Conservation (phyloP, 2,329 filamentous ascomycete genomes). For the Fusarium tjaetaba region DNA sequence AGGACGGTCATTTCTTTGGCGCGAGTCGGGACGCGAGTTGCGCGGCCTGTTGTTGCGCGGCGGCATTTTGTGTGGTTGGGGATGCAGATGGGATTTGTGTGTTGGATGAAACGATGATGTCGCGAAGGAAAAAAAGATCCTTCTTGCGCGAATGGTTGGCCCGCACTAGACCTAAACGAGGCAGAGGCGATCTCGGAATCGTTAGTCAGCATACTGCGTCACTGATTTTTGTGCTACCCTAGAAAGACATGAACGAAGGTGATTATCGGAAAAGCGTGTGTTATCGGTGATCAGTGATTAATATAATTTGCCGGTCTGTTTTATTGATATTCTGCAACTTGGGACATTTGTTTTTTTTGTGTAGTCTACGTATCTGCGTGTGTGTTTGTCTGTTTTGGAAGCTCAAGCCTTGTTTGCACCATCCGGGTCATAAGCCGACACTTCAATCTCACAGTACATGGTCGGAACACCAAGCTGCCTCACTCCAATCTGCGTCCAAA, state of each 20-base stretch:
- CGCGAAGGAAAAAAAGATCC: constrained; percentile 33
- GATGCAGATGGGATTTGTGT: background rate
- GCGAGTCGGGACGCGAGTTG: constrained; percentile 19
- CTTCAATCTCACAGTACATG: constrained; percentile 68
- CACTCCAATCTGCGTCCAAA: constrained; percentile 64
- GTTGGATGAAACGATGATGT: constrained; percentile 22
- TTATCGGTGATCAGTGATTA: background rate
- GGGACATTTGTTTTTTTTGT: accelerated
- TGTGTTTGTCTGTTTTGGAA: background rate
- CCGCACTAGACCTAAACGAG: constrained; percentile 8
- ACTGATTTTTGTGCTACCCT: background rate
- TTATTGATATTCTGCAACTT: accelerated
- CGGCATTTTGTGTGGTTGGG: constrained; percentile 9
- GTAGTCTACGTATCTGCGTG: accelerated
- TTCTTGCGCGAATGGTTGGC: constrained; percentile 13
- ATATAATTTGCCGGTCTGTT: too few species aligned
- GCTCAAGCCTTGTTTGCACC: background rate
- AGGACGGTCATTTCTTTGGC: constrained; percentile 28
- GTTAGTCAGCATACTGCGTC: constrained; percentile 19
- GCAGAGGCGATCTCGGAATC: background rate
- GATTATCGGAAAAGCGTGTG: accelerated
- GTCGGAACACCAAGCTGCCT: constrained; percentile 54
- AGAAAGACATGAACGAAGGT: background rate
- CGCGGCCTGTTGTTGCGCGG: constrained; percentile 30
- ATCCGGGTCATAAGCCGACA: constrained; percentile 49